Base-by-base conservation (phyloP, 768 basidiomycete species). In the Aureoboletus auriporus region DNA sequence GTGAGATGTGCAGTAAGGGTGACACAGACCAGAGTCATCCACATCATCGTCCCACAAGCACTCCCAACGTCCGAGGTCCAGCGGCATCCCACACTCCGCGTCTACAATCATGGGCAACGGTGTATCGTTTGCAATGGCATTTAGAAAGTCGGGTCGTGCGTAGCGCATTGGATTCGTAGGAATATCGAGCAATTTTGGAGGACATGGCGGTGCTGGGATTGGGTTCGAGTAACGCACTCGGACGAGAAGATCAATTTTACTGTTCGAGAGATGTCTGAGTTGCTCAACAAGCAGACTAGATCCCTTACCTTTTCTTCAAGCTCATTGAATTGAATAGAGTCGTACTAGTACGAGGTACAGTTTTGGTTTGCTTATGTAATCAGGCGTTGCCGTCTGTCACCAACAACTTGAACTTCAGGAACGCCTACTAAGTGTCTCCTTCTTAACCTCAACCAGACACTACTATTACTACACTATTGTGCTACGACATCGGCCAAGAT, bases 21-120 rank as follows among this genome's bases (percentile, higher is more conserved):
- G 51, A 71, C 71, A 53, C 55, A 43, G 43, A 87, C 89, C 72
- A 44, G 79, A 75, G 67, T 86, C 80, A 61, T 84, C 78, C 3
- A 76, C 86, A 37, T 81, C 81, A 51, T 91, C 88, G 42, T 87
- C 83, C 90, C 88, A 93, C 14, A 95, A 69, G 31, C 80, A 86
- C 46, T 86, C 84, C 77, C 84, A 93, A 46, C 77, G 79, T 14
- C 87, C 86, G 40, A 95, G 71, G 64, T 98, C 91, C 23, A 99
- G 69, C 0, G 94, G 93, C 93, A 99, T 94, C 0, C 96, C 96
- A 56, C 86, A 86, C 65, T 99, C 96, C 1, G 90, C 91, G 58
- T 99, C 96, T 1, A 97, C 86, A 55, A 98, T 86, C 91, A 98
- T 93, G 0, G 96, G 95, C 16, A 96, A 65, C 0, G 89, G 86